Base-by-base conservation (phyloP, 2,329 filamentous ascomycete genomes). In the Metarhizium guizhouense region DNA sequence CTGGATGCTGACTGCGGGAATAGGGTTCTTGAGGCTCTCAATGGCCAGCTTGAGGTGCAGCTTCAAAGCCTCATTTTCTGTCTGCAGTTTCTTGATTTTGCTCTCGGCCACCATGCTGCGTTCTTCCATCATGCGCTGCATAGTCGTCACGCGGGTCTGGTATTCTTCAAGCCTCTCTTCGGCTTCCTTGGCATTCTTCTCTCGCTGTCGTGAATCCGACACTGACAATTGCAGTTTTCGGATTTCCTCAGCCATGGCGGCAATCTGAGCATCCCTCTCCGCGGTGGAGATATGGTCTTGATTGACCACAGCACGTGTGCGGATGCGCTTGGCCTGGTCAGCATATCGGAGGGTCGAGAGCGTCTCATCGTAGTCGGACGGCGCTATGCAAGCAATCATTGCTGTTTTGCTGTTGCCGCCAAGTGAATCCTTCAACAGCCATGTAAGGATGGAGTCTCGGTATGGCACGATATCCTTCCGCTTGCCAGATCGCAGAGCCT, bases 381-480 rank as follows among this genome's bases (percentile, higher is more conserved):
- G 94, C 5, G 91, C 87, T 63, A 99, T 96, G 69, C 94, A 97
- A 8, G 94, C 94, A 65, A 99, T 96, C 94, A 99, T 99, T 59
- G 94, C 94, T 10, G 94, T 99, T 73, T 97, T 99, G 67, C 87
- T 93, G 78, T 99, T 99, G 55, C 94, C 94, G 13, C 94, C 94
- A 0, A 99, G 78, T 1, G 89, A 95, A 71, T 99, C 94, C 70
- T 97, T 97, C 60, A 99, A 80, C 4, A 99, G 80, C 93, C 93
- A 86, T 1, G 83, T 86, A 53, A 86, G 73, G 62, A 87, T 86
- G 1, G 90, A 96, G 72, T 99, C 94, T 60, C 94, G 86, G 71
- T 96, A 99, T 5, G 94, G 94, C 3, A 99, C 83, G 32, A 92
- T 83, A 60, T 82, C 82, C 60, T 76, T 76, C 54, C 76, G 66